Conservation (phyloP, 192 early-diverging fungal species). For the Podila horticola region DNA sequence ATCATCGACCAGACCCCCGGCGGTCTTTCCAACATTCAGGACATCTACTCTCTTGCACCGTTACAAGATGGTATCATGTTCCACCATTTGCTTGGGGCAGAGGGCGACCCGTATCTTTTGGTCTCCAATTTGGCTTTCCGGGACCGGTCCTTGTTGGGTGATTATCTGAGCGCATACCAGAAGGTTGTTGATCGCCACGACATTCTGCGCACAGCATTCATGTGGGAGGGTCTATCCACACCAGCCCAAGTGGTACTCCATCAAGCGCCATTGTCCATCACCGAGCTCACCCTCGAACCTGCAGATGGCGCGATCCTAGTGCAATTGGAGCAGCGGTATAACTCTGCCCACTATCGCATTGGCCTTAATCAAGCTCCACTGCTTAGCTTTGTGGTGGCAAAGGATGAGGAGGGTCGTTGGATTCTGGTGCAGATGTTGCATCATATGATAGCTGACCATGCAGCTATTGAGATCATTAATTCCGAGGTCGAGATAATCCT, state of each 20-base stretch:
- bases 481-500: too few relatives aligned
- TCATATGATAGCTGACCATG: too few relatives aligned
- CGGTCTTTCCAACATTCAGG: conserved; percentile 5
- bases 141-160: conserved; percentile 4
- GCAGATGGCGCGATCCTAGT: too few relatives aligned
- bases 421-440: too few relatives aligned
- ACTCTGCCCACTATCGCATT: neutral
- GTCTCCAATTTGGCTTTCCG: too few relatives aligned
- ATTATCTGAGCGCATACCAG: conserved; percentile 4
- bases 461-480: too few relatives aligned
- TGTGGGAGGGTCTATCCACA: neutral
- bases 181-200: conserved; percentile 15
- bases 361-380: too few relatives aligned
- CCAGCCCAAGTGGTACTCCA: conserved; percentile 3
- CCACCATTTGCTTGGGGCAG: too few relatives aligned
- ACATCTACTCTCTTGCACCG: conserved; percentile 2
- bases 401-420: too few relatives aligned
- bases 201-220: neutral
- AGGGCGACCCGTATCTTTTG: too few relatives aligned
- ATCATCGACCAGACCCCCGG: neutral
- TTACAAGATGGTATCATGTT: conserved; percentile 19
- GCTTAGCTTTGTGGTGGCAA: too few relatives aligned
- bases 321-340: too few relatives aligned
- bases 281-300: conserved; percentile 7
- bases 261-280: neutral